Base-by-base conservation (phyloP, 2,329 filamentous ascomycete species). In the Metarhizium album region DNA sequence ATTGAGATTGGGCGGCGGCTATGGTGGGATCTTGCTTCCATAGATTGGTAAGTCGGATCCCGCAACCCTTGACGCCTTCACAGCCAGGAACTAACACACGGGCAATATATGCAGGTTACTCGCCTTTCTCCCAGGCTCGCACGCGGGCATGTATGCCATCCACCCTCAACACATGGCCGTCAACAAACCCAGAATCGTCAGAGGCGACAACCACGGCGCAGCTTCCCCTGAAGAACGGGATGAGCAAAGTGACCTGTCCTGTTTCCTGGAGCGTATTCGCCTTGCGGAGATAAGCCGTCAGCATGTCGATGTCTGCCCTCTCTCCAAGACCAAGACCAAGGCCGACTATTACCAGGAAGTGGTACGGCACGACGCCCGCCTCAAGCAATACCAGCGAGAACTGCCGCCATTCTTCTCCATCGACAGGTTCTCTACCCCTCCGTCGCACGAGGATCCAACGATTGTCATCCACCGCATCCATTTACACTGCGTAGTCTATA, bases 81-180 rank as follows among this genome's bases (percentile, higher is more conserved):
- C 37, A 20, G 37, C 18, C 6, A 35, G 11, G 33, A 24, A n/a
- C 46, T 47, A 47, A 47, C 11, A 29, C 27, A 9, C 27, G 11
- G 27, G 6, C 20, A n/a, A 40, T 5, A 3, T 13, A 38, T 33
- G 14, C 31, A 49, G 50, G 50, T 20, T 52, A 14, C 27, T 52
- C 23, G 42, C 50, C 23, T 4, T 49, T 13, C 49, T 52, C 18
- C 50, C 50, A n/a, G 50, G 47, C 7, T 38, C 50, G 6, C 47
- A 49, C 3, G 50, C 46, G 8, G 47, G 47, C 8, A 42, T 52
- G 23, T 52, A 52, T 35, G 47, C 50, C 47, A 47, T 52, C 11
- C 20, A 52, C 13, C 50, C 50, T 20, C 46, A 38, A 8, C 50
- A 52, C 35, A 52, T 52, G 50, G 47, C 42, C 16, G 50, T 52